phyloP scores from a whole-genome alignment of 257 asterid genomes.

The Nicotiana knightiana region DNA sequence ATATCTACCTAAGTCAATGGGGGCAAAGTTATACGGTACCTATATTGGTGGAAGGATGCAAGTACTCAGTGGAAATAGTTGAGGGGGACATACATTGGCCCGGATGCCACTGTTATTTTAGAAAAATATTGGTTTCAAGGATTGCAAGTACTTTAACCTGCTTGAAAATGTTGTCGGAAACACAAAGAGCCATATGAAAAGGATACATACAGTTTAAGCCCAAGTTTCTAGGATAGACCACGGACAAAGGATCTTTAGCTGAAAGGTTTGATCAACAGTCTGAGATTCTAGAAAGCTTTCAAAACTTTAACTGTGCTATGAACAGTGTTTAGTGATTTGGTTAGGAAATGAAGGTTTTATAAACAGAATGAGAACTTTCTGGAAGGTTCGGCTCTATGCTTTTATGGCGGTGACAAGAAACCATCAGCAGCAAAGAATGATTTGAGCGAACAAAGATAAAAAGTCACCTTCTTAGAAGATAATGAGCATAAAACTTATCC shows the following conservation, averaged over 20 bases:
- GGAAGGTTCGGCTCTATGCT: background rate
- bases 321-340: background rate
- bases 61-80: background rate
- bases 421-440: background rate
- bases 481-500: background rate
- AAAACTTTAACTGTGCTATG: background rate
- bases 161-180: background rate
- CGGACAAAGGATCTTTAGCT: background rate
- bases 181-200: background rate
- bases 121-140: too few relatives aligned
- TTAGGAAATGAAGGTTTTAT: background rate
- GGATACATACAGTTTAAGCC: background rate
- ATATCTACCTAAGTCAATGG: background rate
- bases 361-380: background rate
- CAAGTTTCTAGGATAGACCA: background rate
- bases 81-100: background rate
- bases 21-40: background rate
- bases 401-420: background rate
- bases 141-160: background rate
- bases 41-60: background rate
- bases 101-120: background rate
- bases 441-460: background rate
- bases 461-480: background rate
- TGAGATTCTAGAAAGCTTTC: background rate
- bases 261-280: background rate